These are phyloP conservation scores for Thelonectria rubi DNA, from an alignment of 2,329 filamentous ascomycete species.

Conservation along the genomic window DNA sequence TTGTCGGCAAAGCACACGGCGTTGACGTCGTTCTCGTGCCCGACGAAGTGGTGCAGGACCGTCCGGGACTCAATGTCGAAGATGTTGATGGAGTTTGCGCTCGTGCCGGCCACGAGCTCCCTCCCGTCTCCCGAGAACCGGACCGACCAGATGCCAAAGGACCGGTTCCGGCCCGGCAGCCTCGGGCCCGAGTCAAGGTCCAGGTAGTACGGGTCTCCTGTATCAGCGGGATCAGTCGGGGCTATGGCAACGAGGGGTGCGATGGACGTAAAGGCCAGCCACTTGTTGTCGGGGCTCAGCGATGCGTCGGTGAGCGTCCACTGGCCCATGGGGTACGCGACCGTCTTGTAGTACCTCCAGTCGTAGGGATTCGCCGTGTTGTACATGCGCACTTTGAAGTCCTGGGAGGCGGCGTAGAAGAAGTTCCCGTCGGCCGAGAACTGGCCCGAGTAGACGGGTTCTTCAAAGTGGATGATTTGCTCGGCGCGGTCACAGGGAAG, in stretches of 20 bases:
- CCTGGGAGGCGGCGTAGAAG: slow-evolving; percentile 91
- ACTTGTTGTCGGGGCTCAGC: slow-evolving; percentile 89
- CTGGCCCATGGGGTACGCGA: slow-evolving; percentile 83
- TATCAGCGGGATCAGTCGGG: slow-evolving; percentile 84
- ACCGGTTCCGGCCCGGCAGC: slow-evolving; percentile 40
- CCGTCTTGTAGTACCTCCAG: slow-evolving; percentile 96
- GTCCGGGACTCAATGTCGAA: slow-evolving; percentile 88
- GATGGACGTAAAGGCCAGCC: slow-evolving; percentile 91
- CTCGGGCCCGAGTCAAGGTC: slow-evolving; percentile 62
- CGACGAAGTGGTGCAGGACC: slow-evolving; percentile 77
- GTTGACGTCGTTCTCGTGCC: slow-evolving; percentile 91
- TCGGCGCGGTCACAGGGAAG: slow-evolving; percentile 82
- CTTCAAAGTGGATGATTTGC: slow-evolving; percentile 86
- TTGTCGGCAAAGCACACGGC: slow-evolving; percentile 95
- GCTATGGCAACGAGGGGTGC: slow-evolving; percentile 84
- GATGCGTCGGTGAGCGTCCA: slow-evolving; percentile 98
- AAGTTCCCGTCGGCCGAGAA: slow-evolving; percentile 98
- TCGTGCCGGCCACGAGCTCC: slow-evolving; percentile 90
- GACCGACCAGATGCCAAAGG: slow-evolving; percentile 83
- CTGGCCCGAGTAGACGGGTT: slow-evolving; percentile 91
- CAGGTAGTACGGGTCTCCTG: slow-evolving; percentile 80
- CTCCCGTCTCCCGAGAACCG: slow-evolving; percentile 92
- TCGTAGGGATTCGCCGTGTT: slow-evolving; percentile 95
- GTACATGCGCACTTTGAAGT: slow-evolving; percentile 96
- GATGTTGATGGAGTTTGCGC: slow-evolving; percentile 80